Conservation (phyloP, 164 flowering plant species). For the Echeveria elegans region DNA sequence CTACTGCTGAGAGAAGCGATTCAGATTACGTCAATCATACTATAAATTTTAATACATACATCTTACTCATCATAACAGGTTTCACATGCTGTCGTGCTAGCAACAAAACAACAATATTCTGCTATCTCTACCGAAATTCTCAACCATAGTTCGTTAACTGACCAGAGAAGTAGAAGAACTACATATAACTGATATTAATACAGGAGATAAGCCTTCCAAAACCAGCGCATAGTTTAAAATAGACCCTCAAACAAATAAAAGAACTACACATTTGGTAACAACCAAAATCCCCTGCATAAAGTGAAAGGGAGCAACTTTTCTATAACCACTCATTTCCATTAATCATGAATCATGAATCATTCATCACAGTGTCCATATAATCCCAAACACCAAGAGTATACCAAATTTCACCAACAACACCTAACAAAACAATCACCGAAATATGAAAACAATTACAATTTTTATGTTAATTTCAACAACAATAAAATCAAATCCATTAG, state of each 20-base stretch:
- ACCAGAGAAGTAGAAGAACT: not conserved
- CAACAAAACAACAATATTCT: not conserved
- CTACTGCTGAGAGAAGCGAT: not conserved
- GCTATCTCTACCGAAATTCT: not conserved
- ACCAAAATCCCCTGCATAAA: not conserved
- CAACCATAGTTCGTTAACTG: not conserved
- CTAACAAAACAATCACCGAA: not conserved
- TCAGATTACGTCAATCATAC: not conserved
- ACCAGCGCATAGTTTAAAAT: not conserved
- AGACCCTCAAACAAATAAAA: too few species aligned
- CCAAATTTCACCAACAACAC: not conserved
- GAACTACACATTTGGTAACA: not conserved
- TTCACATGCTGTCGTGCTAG: not conserved
- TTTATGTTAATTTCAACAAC: not conserved
- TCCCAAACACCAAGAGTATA: not conserved
- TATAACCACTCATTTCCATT: not conserved
- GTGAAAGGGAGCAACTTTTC: not conserved
- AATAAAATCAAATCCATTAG: not conserved
- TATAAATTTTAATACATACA: not conserved
- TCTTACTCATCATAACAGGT: not conserved
- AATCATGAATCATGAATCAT: constrained; percentile 1
- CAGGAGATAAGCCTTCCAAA: not conserved
- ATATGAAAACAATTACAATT: not conserved
- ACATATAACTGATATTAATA: not conserved
- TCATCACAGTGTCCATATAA: not conserved